Evolutionary conservation across 2,329 filamentous ascomycete species (phyloP).

Genomic region (Sclerotiophoma versabilis): DNA sequence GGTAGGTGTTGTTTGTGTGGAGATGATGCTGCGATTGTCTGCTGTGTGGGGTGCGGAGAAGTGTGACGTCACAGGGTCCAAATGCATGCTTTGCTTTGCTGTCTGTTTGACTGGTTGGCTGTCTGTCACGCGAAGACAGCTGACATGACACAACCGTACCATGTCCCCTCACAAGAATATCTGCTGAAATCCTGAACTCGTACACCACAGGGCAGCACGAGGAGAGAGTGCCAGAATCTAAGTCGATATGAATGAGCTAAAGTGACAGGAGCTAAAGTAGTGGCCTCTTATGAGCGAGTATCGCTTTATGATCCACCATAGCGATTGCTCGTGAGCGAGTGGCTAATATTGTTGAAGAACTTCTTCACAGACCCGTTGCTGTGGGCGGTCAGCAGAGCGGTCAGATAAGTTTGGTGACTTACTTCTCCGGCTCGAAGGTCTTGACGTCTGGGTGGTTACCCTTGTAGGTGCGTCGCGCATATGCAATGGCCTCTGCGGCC

Average conservation of each 20-base stretch:
- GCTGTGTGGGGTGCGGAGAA: background rate
- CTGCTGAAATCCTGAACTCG: background rate
- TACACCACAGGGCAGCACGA: background rate
- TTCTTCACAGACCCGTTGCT: constrained; percentile 6
- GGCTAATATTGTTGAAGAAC: constrained; percentile 13
- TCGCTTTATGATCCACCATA: constrained; percentile 2
- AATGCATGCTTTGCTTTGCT: too few species aligned
- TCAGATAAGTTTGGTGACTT: background rate
- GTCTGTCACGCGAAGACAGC: too few species aligned
- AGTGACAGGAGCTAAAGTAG: too few species aligned
- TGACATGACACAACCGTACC: background rate
- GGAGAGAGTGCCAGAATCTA: too few species aligned
- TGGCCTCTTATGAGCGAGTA: too few species aligned
- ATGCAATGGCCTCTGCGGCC: constrained; percentile 8
- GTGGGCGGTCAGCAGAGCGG: background rate
- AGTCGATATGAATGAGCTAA: too few species aligned
- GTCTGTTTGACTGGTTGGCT: too few species aligned
- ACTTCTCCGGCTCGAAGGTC: constrained; percentile 13
- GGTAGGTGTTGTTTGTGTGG: background rate
- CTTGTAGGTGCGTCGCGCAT: constrained; percentile 12
- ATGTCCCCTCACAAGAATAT: too few species aligned
- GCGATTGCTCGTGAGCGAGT: constrained; percentile 1
- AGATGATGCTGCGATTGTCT: background rate
- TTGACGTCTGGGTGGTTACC: constrained; percentile 5
- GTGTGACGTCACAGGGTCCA: constrained; percentile 16